Base-by-base conservation (phyloP, 371 early-diverging fungal genomes). In the Rhizopus delemar region DNA sequence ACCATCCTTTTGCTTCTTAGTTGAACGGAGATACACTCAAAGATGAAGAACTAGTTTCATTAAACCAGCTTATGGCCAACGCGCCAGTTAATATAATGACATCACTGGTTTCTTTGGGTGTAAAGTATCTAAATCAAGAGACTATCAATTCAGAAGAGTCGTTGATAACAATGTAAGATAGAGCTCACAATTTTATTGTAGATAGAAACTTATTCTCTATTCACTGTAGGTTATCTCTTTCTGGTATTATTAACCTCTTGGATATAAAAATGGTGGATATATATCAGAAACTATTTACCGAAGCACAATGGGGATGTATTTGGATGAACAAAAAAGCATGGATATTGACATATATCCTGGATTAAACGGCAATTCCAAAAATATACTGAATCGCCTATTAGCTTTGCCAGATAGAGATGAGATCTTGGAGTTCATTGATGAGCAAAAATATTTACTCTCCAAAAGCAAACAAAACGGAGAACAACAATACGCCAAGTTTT, bases 341-440 rank as follows among this genome's bases (percentile, higher is more conserved):
- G 45, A 43, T 41, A 55, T 55, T 55, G 45, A 55, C 55, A 45
- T 33, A 46, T 55, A 55, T 45, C 15, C 45, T 55, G 55, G 55
- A 46, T 45, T 55, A 45, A 55, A 55, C 55, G 46, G 45, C 35
- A 46, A 56, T 33, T 56, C 56, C 36, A 56, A 56, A 36, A 46
- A 56, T 56, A 56, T 56, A 36, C 46, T 56, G 56, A 16, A 56
- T 56, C 56, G 46, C 56, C 56, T 56, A 46, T 56, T 56, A 56
- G 56, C 46, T 46, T 56, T 56, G 35, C 3, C 34, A 49, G 38
- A 57, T 57, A 49, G 50, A 49, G 56, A 56, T 46, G 36, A 53
- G 13, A 56, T 56, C 35, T 45, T 56, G 48, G 56, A 56, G 46
- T 36, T 35, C 35, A 46, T 56, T 56, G 56, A 56, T 36, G 56